These are phyloP conservation scores for Botrytis tulipae DNA, from an alignment of 2,329 filamentous ascomycete species.

Conservation along the genomic window DNA sequence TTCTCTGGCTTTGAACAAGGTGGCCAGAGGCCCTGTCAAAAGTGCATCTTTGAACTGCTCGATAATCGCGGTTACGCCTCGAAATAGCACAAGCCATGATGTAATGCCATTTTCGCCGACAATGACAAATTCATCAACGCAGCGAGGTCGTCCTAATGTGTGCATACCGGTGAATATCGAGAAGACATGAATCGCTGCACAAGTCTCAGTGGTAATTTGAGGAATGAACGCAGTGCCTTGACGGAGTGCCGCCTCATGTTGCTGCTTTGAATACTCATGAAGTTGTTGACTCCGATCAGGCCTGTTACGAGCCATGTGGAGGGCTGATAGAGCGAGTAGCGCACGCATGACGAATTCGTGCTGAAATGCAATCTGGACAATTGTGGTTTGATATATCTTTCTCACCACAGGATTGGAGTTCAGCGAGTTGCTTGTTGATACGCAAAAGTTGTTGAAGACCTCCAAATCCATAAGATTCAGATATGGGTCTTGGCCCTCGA, in stretches of 20 bases:
- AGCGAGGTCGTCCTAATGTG: conserved; percentile 38
- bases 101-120: conserved; percentile 36
- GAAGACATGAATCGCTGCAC: conserved; percentile 39
- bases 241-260: conserved; percentile 34
- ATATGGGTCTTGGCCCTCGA: not conserved
- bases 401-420: conserved; percentile 42
- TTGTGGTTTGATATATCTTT: conserved; percentile 45
- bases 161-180: conserved; percentile 40
- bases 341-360: conserved; percentile 47
- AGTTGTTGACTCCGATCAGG: conserved; percentile 40
- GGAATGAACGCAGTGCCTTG: conserved; percentile 38
- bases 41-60: conserved; percentile 1
- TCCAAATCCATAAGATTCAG: conserved; percentile 42
- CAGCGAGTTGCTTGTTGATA: conserved; percentile 47
- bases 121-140: conserved; percentile 38
- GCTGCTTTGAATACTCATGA: conserved; percentile 39
- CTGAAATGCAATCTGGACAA: conserved; percentile 45
- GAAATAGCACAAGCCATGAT: conserved; percentile 40
- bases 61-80: not conserved
- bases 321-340: conserved; percentile 47
- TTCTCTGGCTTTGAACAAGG: not conserved
- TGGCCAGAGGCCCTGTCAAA: not conserved
- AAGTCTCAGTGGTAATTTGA: conserved; percentile 34
- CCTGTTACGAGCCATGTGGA: conserved; percentile 45
- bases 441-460: conserved; percentile 51